phyloP scores from a whole-genome alignment of 2,329 filamentous ascomycete genomes.

The Geosmithia flava region DNA sequence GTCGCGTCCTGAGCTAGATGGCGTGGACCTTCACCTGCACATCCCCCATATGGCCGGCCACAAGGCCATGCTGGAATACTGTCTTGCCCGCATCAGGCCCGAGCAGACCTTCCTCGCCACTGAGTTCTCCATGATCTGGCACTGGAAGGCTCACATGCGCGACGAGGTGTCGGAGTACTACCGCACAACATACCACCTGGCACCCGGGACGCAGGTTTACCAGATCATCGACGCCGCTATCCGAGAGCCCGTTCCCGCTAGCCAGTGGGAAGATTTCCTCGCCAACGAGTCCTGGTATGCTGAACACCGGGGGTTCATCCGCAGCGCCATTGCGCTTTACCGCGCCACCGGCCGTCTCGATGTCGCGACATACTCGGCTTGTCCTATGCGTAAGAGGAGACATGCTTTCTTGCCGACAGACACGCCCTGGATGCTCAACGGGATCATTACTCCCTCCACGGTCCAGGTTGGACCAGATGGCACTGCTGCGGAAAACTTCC shows the following conservation, averaged over 20 bases:
- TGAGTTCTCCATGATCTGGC: background rate
- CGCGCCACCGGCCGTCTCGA: background rate
- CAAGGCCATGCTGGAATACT: background rate
- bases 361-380: background rate
- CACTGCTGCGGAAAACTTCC: background rate
- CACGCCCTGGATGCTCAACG: background rate
- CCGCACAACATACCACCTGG: background rate
- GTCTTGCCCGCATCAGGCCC: background rate
- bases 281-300: background rate
- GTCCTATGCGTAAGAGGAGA: background rate
- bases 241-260: background rate
- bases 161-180: background rate
- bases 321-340: background rate
- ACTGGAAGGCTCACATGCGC: background rate
- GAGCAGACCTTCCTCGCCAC: background rate
- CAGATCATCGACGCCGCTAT: background rate
- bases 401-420: background rate
- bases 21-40: background rate
- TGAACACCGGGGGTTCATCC: background rate
- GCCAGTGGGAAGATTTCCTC: background rate
- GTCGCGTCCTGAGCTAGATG: background rate
- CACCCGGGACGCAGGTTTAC: background rate
- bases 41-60: background rate
- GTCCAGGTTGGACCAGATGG: background rate
- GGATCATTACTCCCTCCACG: background rate